Conservation (phyloP, 2,329 filamentous ascomycete species). For the Pseudogymnoascus sp. region DNA sequence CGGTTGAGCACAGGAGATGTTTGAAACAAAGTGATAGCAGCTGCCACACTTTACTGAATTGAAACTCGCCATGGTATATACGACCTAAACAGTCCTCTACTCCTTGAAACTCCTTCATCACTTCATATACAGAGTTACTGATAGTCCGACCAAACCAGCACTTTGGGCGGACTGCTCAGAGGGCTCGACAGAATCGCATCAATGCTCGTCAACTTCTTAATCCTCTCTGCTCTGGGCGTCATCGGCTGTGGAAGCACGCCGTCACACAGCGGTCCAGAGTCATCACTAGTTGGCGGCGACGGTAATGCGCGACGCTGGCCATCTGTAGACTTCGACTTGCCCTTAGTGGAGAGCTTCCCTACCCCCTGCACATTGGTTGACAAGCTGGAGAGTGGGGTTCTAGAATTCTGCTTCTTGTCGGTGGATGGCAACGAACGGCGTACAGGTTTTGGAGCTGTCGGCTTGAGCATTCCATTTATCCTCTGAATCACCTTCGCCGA, state of each 20-base stretch:
- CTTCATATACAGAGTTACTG: background rate
- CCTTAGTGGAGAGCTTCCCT: background rate
- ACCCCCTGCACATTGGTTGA: background rate
- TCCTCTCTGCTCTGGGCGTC: slow-evolving; percentile 18
- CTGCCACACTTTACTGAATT: slow-evolving; percentile 1
- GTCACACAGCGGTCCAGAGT: background rate
- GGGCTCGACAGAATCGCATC: slow-evolving; percentile 17
- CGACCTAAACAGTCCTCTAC: background rate
- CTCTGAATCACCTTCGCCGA: background rate
- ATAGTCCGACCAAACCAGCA: background rate
- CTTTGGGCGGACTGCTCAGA: background rate
- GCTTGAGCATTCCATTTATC: background rate
- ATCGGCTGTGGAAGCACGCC: background rate
- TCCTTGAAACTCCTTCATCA: background rate
- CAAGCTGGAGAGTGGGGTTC: background rate
- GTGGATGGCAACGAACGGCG: background rate
- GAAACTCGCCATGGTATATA: background rate
- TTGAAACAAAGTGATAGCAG: background rate
- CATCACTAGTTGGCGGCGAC: slow-evolving; percentile 15
- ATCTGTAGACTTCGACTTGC: background rate
- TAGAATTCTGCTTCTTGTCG: background rate
- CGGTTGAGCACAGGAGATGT: background rate
- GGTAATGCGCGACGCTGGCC: slow-evolving; percentile 9
- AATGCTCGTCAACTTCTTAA: slow-evolving; percentile 23
- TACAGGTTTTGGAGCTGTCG: background rate